Evolutionary conservation across 2,329 filamentous ascomycete genomes (phyloP).

Genomic region (Rhynchosporium secalis): DNA sequence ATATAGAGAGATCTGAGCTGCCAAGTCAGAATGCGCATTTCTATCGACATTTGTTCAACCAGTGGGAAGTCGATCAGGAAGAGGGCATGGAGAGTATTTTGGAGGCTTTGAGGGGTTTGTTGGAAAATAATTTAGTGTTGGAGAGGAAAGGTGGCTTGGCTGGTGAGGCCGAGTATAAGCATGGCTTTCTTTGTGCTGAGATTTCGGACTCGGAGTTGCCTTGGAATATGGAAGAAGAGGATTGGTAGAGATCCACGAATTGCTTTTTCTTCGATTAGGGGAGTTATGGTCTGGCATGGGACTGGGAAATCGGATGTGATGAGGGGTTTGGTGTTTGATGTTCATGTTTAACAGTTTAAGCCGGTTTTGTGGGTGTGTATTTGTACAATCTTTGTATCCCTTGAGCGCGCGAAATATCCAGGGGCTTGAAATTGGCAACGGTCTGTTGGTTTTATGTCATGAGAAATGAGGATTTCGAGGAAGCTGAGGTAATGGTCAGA

Average conservation of each 20-base stretch:
- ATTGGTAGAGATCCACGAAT: slow-evolving; percentile 13
- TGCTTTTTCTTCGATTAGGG: neutral
- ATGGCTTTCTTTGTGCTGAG: slow-evolving; percentile 19
- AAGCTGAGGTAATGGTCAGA: neutral
- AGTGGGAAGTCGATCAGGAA: slow-evolving; percentile 7
- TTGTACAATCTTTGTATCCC: neutral
- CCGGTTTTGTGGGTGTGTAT: neutral
- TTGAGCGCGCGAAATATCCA: slow-evolving; percentile 4
- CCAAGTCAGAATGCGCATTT: slow-evolving; percentile 15
- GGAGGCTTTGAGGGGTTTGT: slow-evolving; percentile 4
- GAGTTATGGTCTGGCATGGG: neutral
- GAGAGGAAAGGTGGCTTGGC: slow-evolving; percentile 10
- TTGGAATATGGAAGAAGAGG: slow-evolving; percentile 18
- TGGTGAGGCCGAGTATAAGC: slow-evolving; percentile 8
- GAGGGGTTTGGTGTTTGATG: neutral
- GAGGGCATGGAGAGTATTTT: slow-evolving; percentile 7
- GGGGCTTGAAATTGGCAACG: neutral
- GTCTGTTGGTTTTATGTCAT: neutral
- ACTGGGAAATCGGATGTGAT: neutral
- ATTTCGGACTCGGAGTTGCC: slow-evolving; percentile 22
- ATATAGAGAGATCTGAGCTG: slow-evolving; percentile 1
- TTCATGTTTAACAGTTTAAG: neutral
- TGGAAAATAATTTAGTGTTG: slow-evolving; percentile 19
- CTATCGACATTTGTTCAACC: slow-evolving; percentile 12
- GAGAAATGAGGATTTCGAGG: neutral